These are phyloP conservation scores for Zygoascus sp. DNA, from an alignment of 1,139 yeast species.

Conservation along the genomic window DNA sequence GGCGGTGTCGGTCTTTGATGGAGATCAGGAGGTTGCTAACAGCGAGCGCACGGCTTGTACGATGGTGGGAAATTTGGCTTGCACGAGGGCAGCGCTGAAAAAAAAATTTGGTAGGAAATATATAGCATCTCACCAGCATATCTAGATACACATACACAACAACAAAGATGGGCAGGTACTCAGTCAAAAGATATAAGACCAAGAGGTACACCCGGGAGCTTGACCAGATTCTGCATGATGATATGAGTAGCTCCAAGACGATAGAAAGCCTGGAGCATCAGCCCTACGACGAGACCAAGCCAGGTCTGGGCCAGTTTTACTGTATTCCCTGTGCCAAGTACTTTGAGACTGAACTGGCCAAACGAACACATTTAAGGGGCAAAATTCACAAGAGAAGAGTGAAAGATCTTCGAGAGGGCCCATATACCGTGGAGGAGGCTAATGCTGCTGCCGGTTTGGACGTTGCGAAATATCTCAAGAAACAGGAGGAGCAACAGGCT, in stretches of 20 bases:
- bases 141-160: neutral
- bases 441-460: constrained; percentile 86
- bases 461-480: constrained; percentile 57
- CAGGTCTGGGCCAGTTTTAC: constrained; percentile 92
- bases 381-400: constrained; percentile 79
- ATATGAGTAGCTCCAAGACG: constrained; percentile 59
- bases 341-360: constrained; percentile 71
- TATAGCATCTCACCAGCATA: no score
- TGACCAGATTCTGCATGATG: constrained; percentile 71
- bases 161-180: constrained; percentile 74
- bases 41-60: constrained; percentile 5
- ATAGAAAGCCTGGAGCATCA: constrained; percentile 68
- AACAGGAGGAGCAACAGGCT: constrained; percentile 18
- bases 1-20: no score
- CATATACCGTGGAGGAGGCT: constrained; percentile 83
- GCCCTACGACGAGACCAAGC: constrained; percentile 80
- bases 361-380: constrained; percentile 65
- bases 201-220: constrained; percentile 51
- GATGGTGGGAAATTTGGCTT: no score
- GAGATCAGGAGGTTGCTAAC: neutral
- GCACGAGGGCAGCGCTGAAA: constrained; percentile 3
- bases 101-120: constrained; percentile 6
- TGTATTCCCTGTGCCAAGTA: constrained; percentile 94
- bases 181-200: constrained; percentile 53
- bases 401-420: constrained; percentile 66